Evolutionary conservation across 2,329 filamentous ascomycete genomes (phyloP), one percentile per base, ranked within the genome.

Genomic region (Phyllosticta citrichinensis): DNA sequence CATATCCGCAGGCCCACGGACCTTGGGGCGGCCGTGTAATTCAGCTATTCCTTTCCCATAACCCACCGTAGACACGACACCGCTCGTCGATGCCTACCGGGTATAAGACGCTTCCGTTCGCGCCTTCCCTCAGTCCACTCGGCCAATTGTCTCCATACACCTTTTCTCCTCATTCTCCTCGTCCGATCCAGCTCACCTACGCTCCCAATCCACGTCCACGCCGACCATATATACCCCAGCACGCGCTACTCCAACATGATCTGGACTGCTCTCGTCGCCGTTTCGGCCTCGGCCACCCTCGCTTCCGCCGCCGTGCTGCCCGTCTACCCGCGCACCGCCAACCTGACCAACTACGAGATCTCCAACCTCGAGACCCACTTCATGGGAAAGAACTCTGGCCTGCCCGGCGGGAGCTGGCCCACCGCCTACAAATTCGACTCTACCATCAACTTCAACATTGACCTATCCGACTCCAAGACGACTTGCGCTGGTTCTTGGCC

Each of bases 361-460:
- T 58, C 68, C 11, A 56, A 52, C 40, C 62, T 71, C 12, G 35
- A 66, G 24, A 66, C 67, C 51, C 69, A 71, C 63, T 70, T 69
- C 63, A 69, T 72, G 68, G 66, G 58, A 52, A 25, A 11, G 5
- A 56, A 63, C 58, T 65, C 66, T 6, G 69, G 69, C 9, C 54
- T 69, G 8, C 66, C 66, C 5, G 65, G 65, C 54, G 64, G 63
- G 40, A 52, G 47, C 54, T 71, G 69, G 69, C 68, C 69, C 9
- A 58, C 60, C 0, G n/a, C 30, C 19, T 35, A 52, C 8, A 55
- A 59, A 10, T 72, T 68, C 64, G 56, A 66, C 50, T 66, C 63
- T 6, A 67, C 66, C 11, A 65, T 71, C 52, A 59, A 63, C 56
- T 71, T 71, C 51, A 64, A 63, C 20, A 35, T 70, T 14, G 9